Base-by-base conservation (phyloP, 2,329 filamentous ascomycete species). In the Aspergillus ochraceus region DNA sequence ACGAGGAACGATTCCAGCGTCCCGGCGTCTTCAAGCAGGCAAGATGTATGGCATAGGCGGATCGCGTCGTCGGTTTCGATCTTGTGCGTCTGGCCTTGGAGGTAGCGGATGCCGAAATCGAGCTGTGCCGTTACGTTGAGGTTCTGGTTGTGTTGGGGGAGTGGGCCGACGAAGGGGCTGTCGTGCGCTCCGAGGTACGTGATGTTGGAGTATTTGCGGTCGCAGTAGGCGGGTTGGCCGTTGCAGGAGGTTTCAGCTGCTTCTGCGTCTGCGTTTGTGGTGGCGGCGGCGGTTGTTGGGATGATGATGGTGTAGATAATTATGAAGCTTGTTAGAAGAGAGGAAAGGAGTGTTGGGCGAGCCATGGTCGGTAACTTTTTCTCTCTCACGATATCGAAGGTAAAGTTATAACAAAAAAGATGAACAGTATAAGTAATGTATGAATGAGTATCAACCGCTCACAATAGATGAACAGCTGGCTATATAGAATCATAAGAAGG, bases 121-220 rank as follows among this genome's bases (percentile, higher is more conserved):
- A 90, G 79, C 69, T 90, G 87, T 2, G 77, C 75, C 24, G 81
- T 81, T 24, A 87, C 81, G 5, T 82, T 80, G 54, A 86, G 78
- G 62, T 84, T 83, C 69, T 90, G 88, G 72, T 89, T 88, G 60
- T 88, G 76, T 59, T 80, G 74, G 1, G 80, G 79, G 9, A 81
- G 67, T 54, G 78, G 65, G 46, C 88, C 86, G 46, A 88, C 82
- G 68, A 90, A 90, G 42, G 86, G 82, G 14, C 83, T 84, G 75
- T 90, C 83, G 75, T 90, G 88, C 6, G 88, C 81, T 24, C 87
- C 88, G 19, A 88, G 75, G 60, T 84, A 83, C n/a, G 83, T 83
- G 56, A 89, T 72, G 42, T 87, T 80, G 62, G 85, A 84, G 75
- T 88, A 89, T 47, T 71, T 74, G 45, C 83, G 81, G 52, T 72